Evolutionary conservation across 768 basidiomycete species (phyloP).

Genomic region (Rhizopogon salebrosus): DNA sequence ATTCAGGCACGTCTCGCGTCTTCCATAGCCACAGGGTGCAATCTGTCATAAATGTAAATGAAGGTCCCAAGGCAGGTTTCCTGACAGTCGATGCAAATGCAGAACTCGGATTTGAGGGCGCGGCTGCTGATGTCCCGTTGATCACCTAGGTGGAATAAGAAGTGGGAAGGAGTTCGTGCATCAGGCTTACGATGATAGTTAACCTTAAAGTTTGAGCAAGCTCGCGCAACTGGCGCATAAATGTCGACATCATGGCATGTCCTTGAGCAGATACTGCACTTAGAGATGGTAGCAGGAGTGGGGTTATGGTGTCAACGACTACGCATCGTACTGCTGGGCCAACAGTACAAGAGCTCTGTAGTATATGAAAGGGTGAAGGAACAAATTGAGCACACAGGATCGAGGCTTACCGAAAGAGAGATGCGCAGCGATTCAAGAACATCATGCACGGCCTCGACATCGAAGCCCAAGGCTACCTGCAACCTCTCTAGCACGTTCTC

Average conservation of each 20-base stretch:
- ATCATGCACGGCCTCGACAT: slow-evolving; percentile 48
- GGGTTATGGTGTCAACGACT: slow-evolving; percentile 63
- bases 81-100: slow-evolving; percentile 33
- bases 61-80: slow-evolving; percentile 73
- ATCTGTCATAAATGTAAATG: slow-evolving; percentile 69
- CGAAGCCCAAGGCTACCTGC: slow-evolving; percentile 52
- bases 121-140: slow-evolving; percentile 45
- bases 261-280: slow-evolving; percentile 68
- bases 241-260: slow-evolving; percentile 66
- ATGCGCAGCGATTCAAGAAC: slow-evolving; percentile 41
- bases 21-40: slow-evolving; percentile 66
- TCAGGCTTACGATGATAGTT: slow-evolving; percentile 48
- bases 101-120: slow-evolving; percentile 27
- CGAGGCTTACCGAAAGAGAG: slow-evolving; percentile 24
- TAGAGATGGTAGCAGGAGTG: slow-evolving; percentile 57
- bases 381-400: not conserved
- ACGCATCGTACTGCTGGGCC: slow-evolving; percentile 35
- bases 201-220: slow-evolving; percentile 40
- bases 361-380: slow-evolving; percentile 1
- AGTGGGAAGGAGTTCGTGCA: not conserved
- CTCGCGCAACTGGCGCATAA: slow-evolving; percentile 60
- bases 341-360: slow-evolving; percentile 7
- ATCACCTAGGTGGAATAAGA: slow-evolving; percentile 41
- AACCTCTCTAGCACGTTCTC: slow-evolving; percentile 47
- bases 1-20: slow-evolving; percentile 6